Percentiles rank a stretch among this genome's conserved stretches.
These are phyloP conservation scores for Boletus rubropictus DNA, from an alignment of 768 basidiomycete genomes.

Conservation along the genomic window DNA sequence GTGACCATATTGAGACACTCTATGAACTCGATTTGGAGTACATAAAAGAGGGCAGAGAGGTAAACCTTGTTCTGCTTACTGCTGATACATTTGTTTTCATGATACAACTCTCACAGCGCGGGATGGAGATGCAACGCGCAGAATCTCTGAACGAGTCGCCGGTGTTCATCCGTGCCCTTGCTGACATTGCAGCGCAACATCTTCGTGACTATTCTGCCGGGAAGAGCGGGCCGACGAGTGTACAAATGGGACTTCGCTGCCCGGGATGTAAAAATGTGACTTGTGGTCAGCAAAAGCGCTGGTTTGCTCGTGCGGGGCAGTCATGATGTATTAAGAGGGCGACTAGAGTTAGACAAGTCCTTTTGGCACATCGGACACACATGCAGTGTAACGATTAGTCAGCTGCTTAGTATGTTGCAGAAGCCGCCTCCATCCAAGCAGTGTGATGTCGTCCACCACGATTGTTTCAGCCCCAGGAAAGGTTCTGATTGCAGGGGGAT, in stretches of 20 bases:
- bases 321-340: conserved; percentile 27
- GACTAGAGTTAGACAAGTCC: not conserved
- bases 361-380: not conserved
- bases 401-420: conserved; percentile 10
- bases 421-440: not conserved
- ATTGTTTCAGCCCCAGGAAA: conserved; percentile 92
- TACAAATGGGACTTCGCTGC: conserved; percentile 83
- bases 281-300: conserved; percentile 82
- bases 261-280: conserved; percentile 90
- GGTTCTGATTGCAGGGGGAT: conserved; percentile 91
- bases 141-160: conserved; percentile 94
- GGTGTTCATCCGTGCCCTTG: conserved; percentile 90
- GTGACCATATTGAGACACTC: conserved; percentile 97
- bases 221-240: conserved; percentile 55
- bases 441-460: conserved; percentile 46
- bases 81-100: conserved; percentile 7
- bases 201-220: conserved; percentile 57
- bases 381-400: conserved; percentile 21
- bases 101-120: conserved; percentile 50
- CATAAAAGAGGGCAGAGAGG: conserved; percentile 83
- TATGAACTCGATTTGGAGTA: conserved; percentile 97
- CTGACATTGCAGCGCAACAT: conserved; percentile 84
- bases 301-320: conserved; percentile 76
- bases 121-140: conserved; percentile 83
- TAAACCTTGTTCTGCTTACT: conserved; percentile 23